Base-by-base conservation (phyloP, 2,329 filamentous ascomycete genomes). In the Gremmenia infestans region DNA sequence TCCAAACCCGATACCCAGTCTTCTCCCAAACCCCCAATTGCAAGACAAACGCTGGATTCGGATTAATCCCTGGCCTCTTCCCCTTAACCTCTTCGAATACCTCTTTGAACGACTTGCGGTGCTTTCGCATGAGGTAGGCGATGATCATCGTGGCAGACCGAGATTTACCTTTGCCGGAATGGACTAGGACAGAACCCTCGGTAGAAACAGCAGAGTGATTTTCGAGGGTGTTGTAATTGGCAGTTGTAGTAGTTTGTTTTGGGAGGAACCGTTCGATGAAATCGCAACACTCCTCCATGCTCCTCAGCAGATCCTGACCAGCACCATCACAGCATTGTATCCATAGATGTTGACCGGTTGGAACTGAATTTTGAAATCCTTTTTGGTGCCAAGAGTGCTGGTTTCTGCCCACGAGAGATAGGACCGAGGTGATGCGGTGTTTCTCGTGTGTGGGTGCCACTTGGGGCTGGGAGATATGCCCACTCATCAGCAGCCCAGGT, bases 121-220 rank as follows among this genome's bases (percentile, higher is more conserved):
- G 36, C 17, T 50, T 67, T 14, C 68, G 60, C 70, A 72, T 72
- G 11, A 72, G 62, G 54, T 71, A 72, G 43, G 68, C 69, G 36
- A 71, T 63, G 8, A 67, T 57, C 11, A 64, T 63, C 2, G 69
- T 65, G 5, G 70, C 65, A 1, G 69, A 71, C 14, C 69, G 67
- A 17, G 70, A 72, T 32, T 69, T 57, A 5, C 70, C 70, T 32
- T 59, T 52, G 39, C 75, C 72, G 55, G 70, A 72, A 51, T 70
- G 69, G 9, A 72, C 62, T 2, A 72, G 58, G n/a, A 72, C 17
- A 14, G 54, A 45, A 35, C 35, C 17, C 17, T 25, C 5, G 8
- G 14, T 8, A 9, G 37, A n/a, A 1, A 2, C 15, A 4, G 19
- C 6, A 9, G 32, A 37, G 14, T 39, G 32, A 4, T 22, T 22